Base-by-base conservation (phyloP, 1,284 basidiomycete genomes). In the Heterobasidion parviporum region DNA sequence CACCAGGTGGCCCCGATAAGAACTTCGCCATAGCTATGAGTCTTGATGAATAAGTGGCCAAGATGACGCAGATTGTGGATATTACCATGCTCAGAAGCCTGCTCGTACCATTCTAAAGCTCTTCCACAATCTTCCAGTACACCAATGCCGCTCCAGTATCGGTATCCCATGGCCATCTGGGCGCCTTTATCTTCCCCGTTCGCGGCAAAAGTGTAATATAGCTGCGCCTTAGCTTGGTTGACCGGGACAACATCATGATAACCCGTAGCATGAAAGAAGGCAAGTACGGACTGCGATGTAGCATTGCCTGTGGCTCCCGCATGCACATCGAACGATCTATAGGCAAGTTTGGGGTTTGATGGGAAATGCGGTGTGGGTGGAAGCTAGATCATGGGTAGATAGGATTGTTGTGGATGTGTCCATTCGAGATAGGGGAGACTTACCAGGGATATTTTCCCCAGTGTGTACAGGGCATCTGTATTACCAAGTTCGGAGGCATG, bases 131-230 rank as follows among this genome's bases (percentile, higher is more conserved):
- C 85, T 67, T 97, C 93, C 54, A 85, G 77, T 0, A 91, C 88
- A 6, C 94, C 92, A 58, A 99, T 95, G 0, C 97, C 97, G 32
- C 88, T 87, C 89, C 92, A 97, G 67, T 95, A 88, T n/a, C 94
- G 82, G 70, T 96, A 98, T 0, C 87, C 97, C 43, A 99, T 76
- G 0, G 93, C 84, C 90, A 96, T 94, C 68, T 95, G 89, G 0
- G 96, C 90, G 5, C 89, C 85, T 61, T 86, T 83, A 70, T 95
- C 81, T 0, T 89, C 92, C 15, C 89, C 88, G 54, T 94, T 84
- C 2, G 93, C 94, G 2, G 94, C 87, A 65, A 98, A 95, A 0
- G 94, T 96, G 68, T 95, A 94, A 68, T 98, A 92, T 0, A 98
- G 74, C 57, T 96, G 83, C 0, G 96, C 92, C 69, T 86, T 82